Evolutionary conservation across 495 filamentous ascomycete genomes (phyloP).

Genomic region (Xylaria scruposa): DNA sequence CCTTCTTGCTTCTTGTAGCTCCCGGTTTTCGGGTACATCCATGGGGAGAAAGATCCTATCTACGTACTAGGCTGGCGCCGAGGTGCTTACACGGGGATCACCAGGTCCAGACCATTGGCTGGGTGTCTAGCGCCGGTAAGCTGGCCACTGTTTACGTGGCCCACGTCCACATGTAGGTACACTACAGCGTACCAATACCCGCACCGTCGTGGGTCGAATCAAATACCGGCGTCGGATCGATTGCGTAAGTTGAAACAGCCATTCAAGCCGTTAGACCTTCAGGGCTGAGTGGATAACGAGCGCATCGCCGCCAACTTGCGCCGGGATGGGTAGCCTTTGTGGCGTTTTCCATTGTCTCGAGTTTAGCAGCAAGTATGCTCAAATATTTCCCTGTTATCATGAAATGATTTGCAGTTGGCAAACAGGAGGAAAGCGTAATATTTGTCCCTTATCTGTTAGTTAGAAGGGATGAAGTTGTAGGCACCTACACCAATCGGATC

Average conservation of each 20-base stretch:
- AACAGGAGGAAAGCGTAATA: too few species aligned
- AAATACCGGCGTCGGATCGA: not conserved
- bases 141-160: conserved; percentile 20
- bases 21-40: conserved; percentile 10
- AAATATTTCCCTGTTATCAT: not conserved
- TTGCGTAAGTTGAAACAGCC: conserved; percentile 24
- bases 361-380: not conserved
- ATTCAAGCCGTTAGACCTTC: conserved; percentile 10
- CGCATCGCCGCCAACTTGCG: not conserved
- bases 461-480: too few species aligned
- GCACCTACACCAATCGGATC: too few species aligned
- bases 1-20: not conserved
- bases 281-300: conserved; percentile 7
- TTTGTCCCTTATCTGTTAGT: too few species aligned
- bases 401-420: conserved; percentile 4
- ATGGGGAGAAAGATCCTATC: not conserved
- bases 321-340: not conserved
- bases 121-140: not conserved
- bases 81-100: not conserved
- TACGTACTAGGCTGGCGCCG: not conserved
- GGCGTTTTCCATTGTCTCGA: conserved; percentile 7
- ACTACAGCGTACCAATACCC: not conserved
- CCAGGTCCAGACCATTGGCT: conserved; percentile 13
- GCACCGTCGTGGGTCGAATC: conserved; percentile 24
- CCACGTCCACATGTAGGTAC: conserved; percentile 12